These are phyloP conservation scores for Liquidambar formosana DNA, from an alignment of 164 flowering plant genomes.

Conservation along the genomic window DNA sequence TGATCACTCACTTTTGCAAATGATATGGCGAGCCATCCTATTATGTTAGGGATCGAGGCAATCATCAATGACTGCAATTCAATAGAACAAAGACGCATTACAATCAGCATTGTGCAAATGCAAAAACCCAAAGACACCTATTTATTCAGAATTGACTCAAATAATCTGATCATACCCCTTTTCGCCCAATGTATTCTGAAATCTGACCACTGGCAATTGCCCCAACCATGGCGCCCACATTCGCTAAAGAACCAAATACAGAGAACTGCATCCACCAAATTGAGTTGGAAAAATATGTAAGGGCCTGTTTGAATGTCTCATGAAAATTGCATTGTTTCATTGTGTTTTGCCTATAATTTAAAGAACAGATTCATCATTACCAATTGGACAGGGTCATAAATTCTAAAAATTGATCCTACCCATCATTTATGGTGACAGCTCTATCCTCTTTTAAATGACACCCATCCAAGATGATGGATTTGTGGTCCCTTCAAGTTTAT, in stretches of 20 bases:
- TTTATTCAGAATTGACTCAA: not conserved
- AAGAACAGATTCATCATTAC: too few relatives aligned
- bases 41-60: constrained; percentile 70
- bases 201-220: constrained; percentile 77
- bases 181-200: constrained; percentile 67
- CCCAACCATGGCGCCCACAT: constrained; percentile 82
- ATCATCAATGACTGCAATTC: constrained; percentile 63
- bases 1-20: constrained; percentile 51
- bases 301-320: too few relatives aligned
- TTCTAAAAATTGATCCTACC: too few relatives aligned
- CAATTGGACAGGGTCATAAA: too few relatives aligned
- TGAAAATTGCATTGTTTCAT: too few relatives aligned
- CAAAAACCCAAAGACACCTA: not conserved
- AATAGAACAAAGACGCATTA: constrained; percentile 1
- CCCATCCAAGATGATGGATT: too few relatives aligned
- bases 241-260: constrained; percentile 66
- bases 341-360: too few relatives aligned
- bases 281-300: not conserved
- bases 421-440: too few relatives aligned
- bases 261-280: constrained; percentile 43
- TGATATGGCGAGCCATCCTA: constrained; percentile 72
- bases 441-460: too few relatives aligned
- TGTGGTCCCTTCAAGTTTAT: too few relatives aligned
- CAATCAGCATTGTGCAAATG: not conserved
- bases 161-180: constrained; percentile 47